Percentiles rank a stretch among this genome's conserved stretches.
Conservation (phyloP, 1,284 basidiomycete genomes). For the Pseudomicrostroma phylloplanum region DNA sequence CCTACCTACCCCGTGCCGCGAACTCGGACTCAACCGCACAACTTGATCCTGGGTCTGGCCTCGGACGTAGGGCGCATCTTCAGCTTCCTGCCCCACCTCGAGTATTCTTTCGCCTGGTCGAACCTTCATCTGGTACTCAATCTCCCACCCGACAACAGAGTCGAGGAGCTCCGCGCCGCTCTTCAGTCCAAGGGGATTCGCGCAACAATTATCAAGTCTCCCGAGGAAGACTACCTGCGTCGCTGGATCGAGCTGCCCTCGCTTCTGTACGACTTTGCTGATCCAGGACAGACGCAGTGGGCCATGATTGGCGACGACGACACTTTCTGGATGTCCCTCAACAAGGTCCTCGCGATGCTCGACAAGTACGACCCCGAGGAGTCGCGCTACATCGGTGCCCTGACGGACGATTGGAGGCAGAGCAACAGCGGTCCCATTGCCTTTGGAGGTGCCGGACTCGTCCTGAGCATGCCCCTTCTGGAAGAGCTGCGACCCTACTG, state of each 20-base stretch:
- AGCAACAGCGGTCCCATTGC: slow-evolving; percentile 6
- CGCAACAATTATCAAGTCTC: slow-evolving; percentile 8
- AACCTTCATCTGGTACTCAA: slow-evolving; percentile 7
- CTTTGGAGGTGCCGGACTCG: slow-evolving; percentile 12
- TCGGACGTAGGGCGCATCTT: slow-evolving; percentile 9
- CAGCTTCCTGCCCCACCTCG: slow-evolving; percentile 6
- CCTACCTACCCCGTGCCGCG: slow-evolving; percentile 6
- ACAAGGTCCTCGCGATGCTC: slow-evolving; percentile 5
- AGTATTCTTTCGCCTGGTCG: slow-evolving; percentile 5
- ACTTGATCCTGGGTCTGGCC: slow-evolving; percentile 10
- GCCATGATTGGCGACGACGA: slow-evolving; percentile 11
- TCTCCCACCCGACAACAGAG: not conserved
- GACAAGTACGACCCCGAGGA: slow-evolving; percentile 6
- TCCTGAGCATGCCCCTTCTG: slow-evolving; percentile 9
- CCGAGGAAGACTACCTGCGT: slow-evolving; percentile 8
- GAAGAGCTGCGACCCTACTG: slow-evolving; percentile 2
- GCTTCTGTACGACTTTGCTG: slow-evolving; percentile 7
- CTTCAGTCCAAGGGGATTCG: not conserved
- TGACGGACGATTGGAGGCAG: slow-evolving; percentile 12
- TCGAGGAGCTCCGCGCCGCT: slow-evolving; percentile 4
- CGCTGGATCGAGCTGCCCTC: slow-evolving; percentile 8
- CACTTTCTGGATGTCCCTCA: slow-evolving; percentile 10
- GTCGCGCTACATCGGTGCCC: slow-evolving; percentile 8
- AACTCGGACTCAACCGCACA: not conserved
- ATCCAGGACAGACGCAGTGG: slow-evolving; percentile 6